Evolutionary conservation across 2,329 filamentous ascomycete species (phyloP), one percentile per base, ranked within the genome.

Genomic region (Aspergillus quadricinctus): DNA sequence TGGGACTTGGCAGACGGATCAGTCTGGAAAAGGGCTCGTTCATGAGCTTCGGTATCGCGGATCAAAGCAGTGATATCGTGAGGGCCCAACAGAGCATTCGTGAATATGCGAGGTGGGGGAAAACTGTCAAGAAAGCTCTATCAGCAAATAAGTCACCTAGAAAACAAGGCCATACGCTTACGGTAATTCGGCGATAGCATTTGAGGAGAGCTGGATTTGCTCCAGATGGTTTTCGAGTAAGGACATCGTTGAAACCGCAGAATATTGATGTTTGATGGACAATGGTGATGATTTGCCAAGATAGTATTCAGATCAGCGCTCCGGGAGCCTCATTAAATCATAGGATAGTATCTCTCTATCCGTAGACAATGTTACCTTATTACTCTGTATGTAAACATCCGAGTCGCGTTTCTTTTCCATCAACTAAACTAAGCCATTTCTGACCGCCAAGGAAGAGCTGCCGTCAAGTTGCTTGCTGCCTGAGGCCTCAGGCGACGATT

Each of bases 51-150:
- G 3, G 93, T 97, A 72, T 99, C 94, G 58, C 94, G 89, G 68
- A 99, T 97, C 49, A 99, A 80, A 11, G 90, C 85, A 3, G 94
- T 97, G 65, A 99, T 97, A 73, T 99, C 94, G 73, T 92, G 88
- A 63, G 87, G 87, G 55, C 88, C 87, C 50, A 97, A 86, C 41
- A 99, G 83, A 35, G 94, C 92, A 72, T 96, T 97, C 64, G 92
- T 94, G 77, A 97, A 99, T 69, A 94, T 92, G 68, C 90, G 95
- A n/a, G 93, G 90, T 1, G 85, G 85, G 43, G 90, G 90, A 66
- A 97, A 97, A 35, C 91, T 95, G 69, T 48, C 10, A 2, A 48
- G 41, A 27, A 27, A 17, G 50, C 25, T 57, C 46, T 55, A 57
- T 62, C 54, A 60, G 57, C 52, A 51, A 52, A 41, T 21, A 17